Base-by-base conservation (phyloP, 495 filamentous ascomycete genomes). In the Lentithecium fluviatile region DNA sequence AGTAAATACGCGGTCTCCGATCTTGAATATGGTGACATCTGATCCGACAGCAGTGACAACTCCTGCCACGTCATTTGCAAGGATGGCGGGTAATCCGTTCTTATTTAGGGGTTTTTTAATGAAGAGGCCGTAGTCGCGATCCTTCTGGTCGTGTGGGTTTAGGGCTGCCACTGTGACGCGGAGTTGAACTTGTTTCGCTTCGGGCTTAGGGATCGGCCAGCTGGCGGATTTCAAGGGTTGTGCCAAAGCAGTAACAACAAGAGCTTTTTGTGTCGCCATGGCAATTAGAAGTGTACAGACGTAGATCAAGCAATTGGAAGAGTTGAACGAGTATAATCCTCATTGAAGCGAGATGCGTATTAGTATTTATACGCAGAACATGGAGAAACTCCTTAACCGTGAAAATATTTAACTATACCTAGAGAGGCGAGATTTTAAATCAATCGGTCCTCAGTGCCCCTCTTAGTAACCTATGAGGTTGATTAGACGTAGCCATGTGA, bases 81-180 rank as follows among this genome's bases (percentile, higher is more conserved):
- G 60, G 19, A 73, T 48, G 2, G 52, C 62, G 0, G 69, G 67
- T 32, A n/a, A n/a, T n/a, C n/a, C n/a, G n/a, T n/a, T n/a, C n/a
- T n/a, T n/a, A n/a, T n/a, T n/a, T n/a, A 71, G 68, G 11, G 45
- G 25, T 38, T 57, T 52, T 6, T 42, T 21, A 32, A 68, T 64
- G 56, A 72, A 67, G 48, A 74, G 70, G n/a, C 72, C 70, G 3
- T 34, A 38, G 34, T 70, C 64, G 20, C 69, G 64, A 48, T 38
- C 34, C 43, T 68, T 68, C 6, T 58, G 45, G 58, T 74, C 70
- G 47, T 73, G 70, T 17, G 65, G 67, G 51, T 74, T 74, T 6
- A 73, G 48, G 23, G 65, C 72, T 17, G 64, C 69, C 12, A 71
- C 64, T 10, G 65, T 67, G 15, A 73, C 56, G 43, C 66, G 71